Evolutionary conservation across 208 protist genomes (phyloP).

Genomic region (Trypanosoma caninum): DNA sequence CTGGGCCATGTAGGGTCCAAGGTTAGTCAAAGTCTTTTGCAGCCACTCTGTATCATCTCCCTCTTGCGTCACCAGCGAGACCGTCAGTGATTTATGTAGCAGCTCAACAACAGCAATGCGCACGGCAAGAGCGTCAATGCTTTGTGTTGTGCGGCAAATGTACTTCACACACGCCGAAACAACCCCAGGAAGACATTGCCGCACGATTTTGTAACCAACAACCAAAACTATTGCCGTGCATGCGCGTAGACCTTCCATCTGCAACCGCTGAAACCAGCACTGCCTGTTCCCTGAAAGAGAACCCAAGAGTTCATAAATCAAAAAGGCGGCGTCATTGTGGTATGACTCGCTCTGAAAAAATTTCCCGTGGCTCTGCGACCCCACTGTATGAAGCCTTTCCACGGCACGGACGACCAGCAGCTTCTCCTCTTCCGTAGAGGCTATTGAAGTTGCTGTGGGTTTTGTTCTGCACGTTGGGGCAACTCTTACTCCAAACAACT

Average conservation of each 20-base stretch:
- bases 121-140: slow-evolving; percentile 65
- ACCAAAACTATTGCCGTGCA: slow-evolving; percentile 54
- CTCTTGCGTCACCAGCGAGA: slow-evolving; percentile 11
- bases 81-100: slow-evolving; percentile 28
- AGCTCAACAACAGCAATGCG: slow-evolving; percentile 48
- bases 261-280: slow-evolving; percentile 75
- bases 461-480: slow-evolving; percentile 6
- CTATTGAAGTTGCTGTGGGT: slow-evolving; percentile 30
- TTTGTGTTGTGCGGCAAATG: slow-evolving; percentile 52
- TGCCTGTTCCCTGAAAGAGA: slow-evolving; percentile 66
- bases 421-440: slow-evolving; percentile 67
- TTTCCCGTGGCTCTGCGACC: slow-evolving; percentile 19
- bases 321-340: slow-evolving; percentile 72
- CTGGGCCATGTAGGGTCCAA: slow-evolving; percentile 6
- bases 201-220: slow-evolving; percentile 51
- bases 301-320: slow-evolving; percentile 78
- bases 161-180: slow-evolving; percentile 71
- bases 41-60: slow-evolving; percentile 23
- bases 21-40: slow-evolving; percentile 11
- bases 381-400: slow-evolving; percentile 46
- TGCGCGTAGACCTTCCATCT: slow-evolving; percentile 53
- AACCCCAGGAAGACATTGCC: slow-evolving; percentile 71
- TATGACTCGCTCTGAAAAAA: slow-evolving; percentile 55
- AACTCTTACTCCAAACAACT: slow-evolving; percentile 41
- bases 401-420: slow-evolving; percentile 58